phyloP scores from a whole-genome alignment of 495 filamentous ascomycete genomes.

The Penicillium canariense region DNA sequence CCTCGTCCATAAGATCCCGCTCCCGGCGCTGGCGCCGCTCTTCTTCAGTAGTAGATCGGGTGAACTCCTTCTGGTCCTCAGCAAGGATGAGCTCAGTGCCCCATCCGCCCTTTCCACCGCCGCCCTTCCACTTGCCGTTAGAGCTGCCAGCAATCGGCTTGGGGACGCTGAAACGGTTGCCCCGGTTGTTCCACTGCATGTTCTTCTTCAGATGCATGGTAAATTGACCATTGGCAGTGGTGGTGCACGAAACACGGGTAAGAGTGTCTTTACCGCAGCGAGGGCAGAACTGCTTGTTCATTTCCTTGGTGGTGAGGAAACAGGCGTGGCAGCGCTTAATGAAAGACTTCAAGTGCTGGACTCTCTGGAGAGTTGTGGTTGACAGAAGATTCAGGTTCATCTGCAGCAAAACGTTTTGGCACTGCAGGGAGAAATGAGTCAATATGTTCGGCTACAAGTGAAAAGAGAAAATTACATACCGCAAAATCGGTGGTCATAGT shows the following conservation, averaged over 20 bases:
- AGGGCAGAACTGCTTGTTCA: conserved; percentile 89
- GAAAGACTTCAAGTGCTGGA: conserved; percentile 78
- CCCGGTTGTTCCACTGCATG: conserved; percentile 93
- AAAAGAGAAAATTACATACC: conserved; percentile 44
- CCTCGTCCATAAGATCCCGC: conserved; percentile 89
- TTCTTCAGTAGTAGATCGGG: conserved; percentile 58
- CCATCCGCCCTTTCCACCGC: conserved; percentile 87
- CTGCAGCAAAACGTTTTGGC: conserved; percentile 88
- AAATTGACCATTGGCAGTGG: conserved; percentile 75
- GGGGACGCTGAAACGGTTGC: conserved; percentile 84
- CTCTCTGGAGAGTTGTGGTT: conserved; percentile 63
- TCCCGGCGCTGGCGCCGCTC: conserved; percentile 59
- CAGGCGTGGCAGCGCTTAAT: conserved; percentile 93
- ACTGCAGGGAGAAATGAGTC: conserved; percentile 26
- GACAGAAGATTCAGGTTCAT: conserved; percentile 94
- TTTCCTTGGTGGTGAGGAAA: conserved; percentile 81
- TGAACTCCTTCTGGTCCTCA: conserved; percentile 96
- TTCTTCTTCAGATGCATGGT: conserved; percentile 88
- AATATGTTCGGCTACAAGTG: neutral
- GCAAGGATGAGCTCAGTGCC: conserved; percentile 77
- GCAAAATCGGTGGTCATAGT: conserved; percentile 93
- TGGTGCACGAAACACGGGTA: conserved; percentile 81
- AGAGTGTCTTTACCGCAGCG: conserved; percentile 85
- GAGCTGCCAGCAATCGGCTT: conserved; percentile 81
- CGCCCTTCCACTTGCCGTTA: conserved; percentile 68